Evolutionary conservation across 2,329 filamentous ascomycete species (phyloP).

Genomic region (Clonostachys sp.): DNA sequence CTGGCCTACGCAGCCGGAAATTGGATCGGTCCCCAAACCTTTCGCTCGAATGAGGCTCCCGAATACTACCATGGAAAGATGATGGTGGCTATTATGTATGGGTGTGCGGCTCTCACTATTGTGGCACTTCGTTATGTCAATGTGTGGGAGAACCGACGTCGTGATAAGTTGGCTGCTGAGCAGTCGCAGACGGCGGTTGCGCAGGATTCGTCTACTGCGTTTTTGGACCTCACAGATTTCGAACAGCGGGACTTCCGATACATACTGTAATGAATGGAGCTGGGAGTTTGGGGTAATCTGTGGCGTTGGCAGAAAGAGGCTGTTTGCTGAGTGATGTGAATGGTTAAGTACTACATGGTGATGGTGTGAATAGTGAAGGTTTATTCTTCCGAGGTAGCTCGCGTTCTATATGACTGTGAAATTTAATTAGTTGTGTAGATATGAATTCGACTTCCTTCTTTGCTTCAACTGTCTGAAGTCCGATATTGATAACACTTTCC

Average conservation of each 20-base stretch:
- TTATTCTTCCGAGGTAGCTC: no score
- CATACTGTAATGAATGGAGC: conserved; percentile 6
- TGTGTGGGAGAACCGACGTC: conserved; percentile 12
- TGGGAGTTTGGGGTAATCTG: no score
- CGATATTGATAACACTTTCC: no score
- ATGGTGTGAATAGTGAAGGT: no score
- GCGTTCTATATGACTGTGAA: no score
- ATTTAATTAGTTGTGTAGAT: no score
- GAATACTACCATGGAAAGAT: conserved; percentile 14
- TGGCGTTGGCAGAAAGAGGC: no score
- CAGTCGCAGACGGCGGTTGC: conserved; percentile 1
- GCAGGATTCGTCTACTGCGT: conserved; percentile 7
- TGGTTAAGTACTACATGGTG: no score
- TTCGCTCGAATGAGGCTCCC: conserved; percentile 11
- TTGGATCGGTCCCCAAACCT: conserved; percentile 16
- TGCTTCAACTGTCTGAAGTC: no score
- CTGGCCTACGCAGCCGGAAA: conserved; percentile 10
- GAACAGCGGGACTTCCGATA: conserved; percentile 13
- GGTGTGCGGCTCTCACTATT: conserved; percentile 7
- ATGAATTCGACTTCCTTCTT: no score
- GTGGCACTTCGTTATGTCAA: conserved; percentile 11
- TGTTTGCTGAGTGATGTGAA: no score
- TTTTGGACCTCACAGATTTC: conserved; percentile 15
- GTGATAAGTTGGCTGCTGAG: conserved; percentile 14
- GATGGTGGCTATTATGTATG: conserved; percentile 14